Evolutionary conservation across 768 basidiomycete genomes (phyloP).

Genomic region (Leccinum longicurvipes): DNA sequence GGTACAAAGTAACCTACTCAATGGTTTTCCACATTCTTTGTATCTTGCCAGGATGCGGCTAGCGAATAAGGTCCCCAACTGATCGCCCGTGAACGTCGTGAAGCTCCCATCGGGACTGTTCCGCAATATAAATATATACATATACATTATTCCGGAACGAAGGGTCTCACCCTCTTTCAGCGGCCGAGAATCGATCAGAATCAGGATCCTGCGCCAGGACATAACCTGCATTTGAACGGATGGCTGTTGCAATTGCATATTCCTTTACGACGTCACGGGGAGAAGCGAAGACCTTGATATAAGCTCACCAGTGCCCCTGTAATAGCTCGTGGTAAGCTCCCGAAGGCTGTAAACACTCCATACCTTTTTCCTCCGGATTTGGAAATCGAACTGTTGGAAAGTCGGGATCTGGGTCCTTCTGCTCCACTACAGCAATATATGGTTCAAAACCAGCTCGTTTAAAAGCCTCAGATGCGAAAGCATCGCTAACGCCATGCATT

Average conservation of each 20-base stretch:
- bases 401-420: constrained; percentile 74
- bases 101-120: constrained; percentile 47
- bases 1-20: constrained; percentile 32
- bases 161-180: constrained; percentile 54
- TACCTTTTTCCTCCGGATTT: constrained; percentile 89
- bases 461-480: constrained; percentile 58
- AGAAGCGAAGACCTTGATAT: neutral
- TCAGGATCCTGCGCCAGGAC: constrained; percentile 91
- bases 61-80: constrained; percentile 64
- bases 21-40: constrained; percentile 42
- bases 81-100: constrained; percentile 79
- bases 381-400: constrained; percentile 85
- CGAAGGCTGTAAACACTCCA: constrained; percentile 2
- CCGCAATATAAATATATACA: constrained; percentile 1
- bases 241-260: constrained; percentile 64
- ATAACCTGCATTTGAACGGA: constrained; percentile 48
- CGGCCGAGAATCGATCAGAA: constrained; percentile 78
- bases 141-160: neutral
- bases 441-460: constrained; percentile 54
- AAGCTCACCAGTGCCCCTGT: constrained; percentile 48
- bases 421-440: constrained; percentile 60
- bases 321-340: constrained; percentile 1
- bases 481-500: constrained; percentile 85
- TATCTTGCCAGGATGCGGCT: constrained; percentile 42
- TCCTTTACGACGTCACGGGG: constrained; percentile 44